A percentile compares a stretch with the other conserved stretches of the same genome.
Conservation (phyloP, 2,329 filamentous ascomycete genomes). For the Colletotrichum scovillei region DNA sequence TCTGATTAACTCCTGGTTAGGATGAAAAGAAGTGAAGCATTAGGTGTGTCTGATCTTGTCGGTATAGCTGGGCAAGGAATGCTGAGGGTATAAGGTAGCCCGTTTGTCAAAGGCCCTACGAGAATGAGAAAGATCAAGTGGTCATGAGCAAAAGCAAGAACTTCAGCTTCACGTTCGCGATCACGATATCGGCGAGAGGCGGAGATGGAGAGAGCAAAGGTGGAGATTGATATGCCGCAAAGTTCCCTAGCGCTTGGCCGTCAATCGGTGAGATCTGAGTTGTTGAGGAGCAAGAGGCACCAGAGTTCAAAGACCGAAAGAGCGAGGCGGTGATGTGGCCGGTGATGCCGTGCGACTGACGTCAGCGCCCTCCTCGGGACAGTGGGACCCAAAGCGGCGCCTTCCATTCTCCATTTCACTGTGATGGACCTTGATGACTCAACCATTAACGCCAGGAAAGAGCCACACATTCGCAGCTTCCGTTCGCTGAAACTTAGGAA, state of each 20-base stretch:
- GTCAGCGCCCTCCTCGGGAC: constrained; percentile 17
- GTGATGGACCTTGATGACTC: constrained; percentile 11
- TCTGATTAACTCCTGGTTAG: background rate
- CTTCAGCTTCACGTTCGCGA: background rate
- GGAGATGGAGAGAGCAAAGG: background rate
- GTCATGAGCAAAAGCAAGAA: background rate
- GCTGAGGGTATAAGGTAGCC: background rate
- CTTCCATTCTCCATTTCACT: too few species aligned
- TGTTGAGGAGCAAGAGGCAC: background rate
- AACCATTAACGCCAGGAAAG: background rate
- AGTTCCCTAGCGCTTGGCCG: background rate
- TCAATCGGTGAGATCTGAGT: background rate
- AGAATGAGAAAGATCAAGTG: background rate
- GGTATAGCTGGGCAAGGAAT: background rate
- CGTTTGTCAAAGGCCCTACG: background rate
- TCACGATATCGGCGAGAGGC: background rate
- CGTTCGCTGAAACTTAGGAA: background rate
- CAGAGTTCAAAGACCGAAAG: background rate
- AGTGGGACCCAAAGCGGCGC: constrained; percentile 7
- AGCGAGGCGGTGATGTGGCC: constrained; percentile 6
- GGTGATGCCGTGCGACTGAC: constrained; percentile 27
- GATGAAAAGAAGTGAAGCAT: background rate
- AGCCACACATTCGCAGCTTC: background rate
- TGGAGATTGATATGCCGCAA: background rate
- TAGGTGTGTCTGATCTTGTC: too few species aligned